These are phyloP conservation scores for Xylariaceae sp. DNA, from an alignment of 2,329 filamentous ascomycete species.

Conservation along the genomic window DNA sequence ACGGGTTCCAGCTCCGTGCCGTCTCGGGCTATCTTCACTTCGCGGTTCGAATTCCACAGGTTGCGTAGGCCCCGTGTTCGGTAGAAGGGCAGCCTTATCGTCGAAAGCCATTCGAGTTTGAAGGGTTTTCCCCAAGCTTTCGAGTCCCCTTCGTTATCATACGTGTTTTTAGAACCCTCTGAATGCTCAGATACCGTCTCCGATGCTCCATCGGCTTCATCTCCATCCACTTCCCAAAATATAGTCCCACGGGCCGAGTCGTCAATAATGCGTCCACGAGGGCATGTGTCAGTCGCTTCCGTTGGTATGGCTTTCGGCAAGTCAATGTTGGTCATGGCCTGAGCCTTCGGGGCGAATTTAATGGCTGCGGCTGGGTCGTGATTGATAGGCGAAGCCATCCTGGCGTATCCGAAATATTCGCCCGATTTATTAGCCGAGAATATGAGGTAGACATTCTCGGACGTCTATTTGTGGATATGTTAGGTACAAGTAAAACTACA, in stretches of 20 bases:
- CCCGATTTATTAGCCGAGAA: constrained; percentile 98
- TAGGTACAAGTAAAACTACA: constrained; percentile 5
- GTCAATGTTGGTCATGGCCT: constrained; percentile 57
- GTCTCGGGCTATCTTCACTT: constrained; percentile 93
- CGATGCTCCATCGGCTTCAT: constrained; percentile 43
- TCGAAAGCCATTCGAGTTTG: constrained; percentile 85
- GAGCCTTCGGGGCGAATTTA: constrained; percentile 63
- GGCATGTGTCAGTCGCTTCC: constrained; percentile 70
- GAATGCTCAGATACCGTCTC: constrained; percentile 33
- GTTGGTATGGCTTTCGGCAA: constrained; percentile 77
- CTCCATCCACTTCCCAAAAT: constrained; percentile 74
- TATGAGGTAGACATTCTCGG: constrained; percentile 82
- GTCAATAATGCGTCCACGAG: constrained; percentile 82
- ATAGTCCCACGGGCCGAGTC: constrained; percentile 92
- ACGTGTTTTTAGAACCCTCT: constrained; percentile 30
- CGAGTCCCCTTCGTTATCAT: constrained; percentile 41
- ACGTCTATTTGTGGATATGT: constrained; percentile 47
- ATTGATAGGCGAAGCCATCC: constrained; percentile 81
- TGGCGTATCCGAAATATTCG: constrained; percentile 92
- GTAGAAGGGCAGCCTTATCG: constrained; percentile 79
- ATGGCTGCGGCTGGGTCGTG: constrained; percentile 68
- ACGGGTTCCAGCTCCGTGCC: constrained; percentile 87
- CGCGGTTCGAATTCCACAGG: constrained; percentile 90
- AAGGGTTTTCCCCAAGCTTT: constrained; percentile 90
- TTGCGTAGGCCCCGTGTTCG: constrained; percentile 82